Evolutionary conservation across 2,329 filamentous ascomycete genomes (phyloP), one percentile per base, ranked within the genome.

Genomic region (Fonsecaea erecta): DNA sequence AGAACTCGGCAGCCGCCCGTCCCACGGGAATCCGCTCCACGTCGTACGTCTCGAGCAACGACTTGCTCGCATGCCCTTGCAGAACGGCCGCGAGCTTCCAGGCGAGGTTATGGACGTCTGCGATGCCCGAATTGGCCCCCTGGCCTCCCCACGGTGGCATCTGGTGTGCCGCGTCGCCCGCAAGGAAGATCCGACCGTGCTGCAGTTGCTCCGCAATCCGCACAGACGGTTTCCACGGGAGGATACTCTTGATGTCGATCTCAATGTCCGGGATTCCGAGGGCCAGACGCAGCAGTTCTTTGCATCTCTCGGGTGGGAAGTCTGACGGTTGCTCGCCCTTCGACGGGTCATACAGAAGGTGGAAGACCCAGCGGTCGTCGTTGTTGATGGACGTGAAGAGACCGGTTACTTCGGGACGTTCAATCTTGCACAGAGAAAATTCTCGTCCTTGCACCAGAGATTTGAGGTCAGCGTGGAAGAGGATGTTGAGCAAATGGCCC

Each of bases 41-140:
- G 12, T 77, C 73, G 57, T 82, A 82, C 0, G 78, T 79, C 1
- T 75, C 72, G 12, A 81, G 69, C 0, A 82, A 59, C 0, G 48
- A 62, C 2, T 65, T 34, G 0, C 28, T 63, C 0, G 43, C 43
- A 48, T 48, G 43, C 2, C 43, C 11, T 24, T 26, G 43, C 1
- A 48, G 74, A 0, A 79, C 77, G 0, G 72, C 70, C 0, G 76
- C 75, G 0, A 82, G 63, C 68, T 81, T 82, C 80, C 79, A 81
- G 0, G 77, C 75, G 1, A 82, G 73, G 43, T 81, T 79, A 40
- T 78, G 73, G 0, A 74, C 80, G 62, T 82, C 80, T 9, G 74
- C 66, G 57, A 81, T 67, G 4, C 75, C 73, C 0, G 76, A 74
- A 53, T 77, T 80, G 1, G 73, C 74, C 3, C 75, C 75, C 18